These are phyloP conservation scores for Fusarium sp. DNA, from an alignment of 2,329 filamentous ascomycete species.

Conservation along the genomic window DNA sequence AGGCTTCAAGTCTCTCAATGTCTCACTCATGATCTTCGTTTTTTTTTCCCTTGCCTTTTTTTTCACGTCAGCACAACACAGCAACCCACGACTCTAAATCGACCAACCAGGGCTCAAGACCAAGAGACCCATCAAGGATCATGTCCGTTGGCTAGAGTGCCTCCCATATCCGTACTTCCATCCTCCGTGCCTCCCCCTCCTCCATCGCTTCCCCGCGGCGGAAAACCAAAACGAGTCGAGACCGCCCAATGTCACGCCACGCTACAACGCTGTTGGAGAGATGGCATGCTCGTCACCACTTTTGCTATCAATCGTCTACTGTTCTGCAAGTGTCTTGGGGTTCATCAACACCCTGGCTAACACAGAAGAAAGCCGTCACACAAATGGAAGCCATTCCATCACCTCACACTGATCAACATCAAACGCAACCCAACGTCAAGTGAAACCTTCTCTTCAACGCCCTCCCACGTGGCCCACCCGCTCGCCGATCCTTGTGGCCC, in stretches of 20 bases:
- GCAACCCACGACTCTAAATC: background rate
- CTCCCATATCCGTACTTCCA: background rate
- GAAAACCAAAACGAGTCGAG: slow-evolving; percentile 11
- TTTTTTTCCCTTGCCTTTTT: background rate
- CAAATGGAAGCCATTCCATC: background rate
- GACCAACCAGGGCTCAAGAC: background rate
- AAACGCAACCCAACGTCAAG: slow-evolving; percentile 19
- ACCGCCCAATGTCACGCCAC: slow-evolving; percentile 22
- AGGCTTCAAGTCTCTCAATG: slow-evolving; percentile 11
- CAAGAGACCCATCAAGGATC: background rate
- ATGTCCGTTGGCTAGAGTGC: background rate
- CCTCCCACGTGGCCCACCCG: slow-evolving; percentile 36
- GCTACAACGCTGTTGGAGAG: slow-evolving; percentile 5
- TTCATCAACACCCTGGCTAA: background rate
- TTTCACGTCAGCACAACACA: slow-evolving; percentile 1
- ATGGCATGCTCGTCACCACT: background rate
- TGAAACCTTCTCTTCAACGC: slow-evolving; percentile 26
- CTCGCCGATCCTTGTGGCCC: slow-evolving; percentile 18
- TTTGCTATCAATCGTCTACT: background rate
- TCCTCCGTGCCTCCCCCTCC: background rate
- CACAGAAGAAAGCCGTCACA: background rate
- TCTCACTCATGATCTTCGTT: slow-evolving; percentile 13
- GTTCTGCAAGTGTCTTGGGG: background rate
- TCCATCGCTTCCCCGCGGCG: background rate
- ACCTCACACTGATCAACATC: slow-evolving; percentile 19